These are phyloP conservation scores for Mycena albidolilacea DNA, from an alignment of 768 basidiomycete genomes.

Conservation along the genomic window DNA sequence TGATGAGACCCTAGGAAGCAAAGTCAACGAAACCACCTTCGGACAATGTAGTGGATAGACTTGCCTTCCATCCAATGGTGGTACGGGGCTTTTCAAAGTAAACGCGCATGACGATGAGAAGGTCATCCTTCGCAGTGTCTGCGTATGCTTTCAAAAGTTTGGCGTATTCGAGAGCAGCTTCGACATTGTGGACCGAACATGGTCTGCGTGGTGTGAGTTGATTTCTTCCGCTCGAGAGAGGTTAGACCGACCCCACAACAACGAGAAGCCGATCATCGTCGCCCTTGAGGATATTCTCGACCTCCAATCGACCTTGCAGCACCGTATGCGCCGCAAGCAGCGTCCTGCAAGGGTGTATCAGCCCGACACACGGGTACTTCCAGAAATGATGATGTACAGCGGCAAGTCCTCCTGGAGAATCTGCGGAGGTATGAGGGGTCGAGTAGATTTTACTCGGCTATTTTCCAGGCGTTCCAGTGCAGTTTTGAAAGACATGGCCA, in stretches of 20 bases:
- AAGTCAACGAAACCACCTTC: not conserved
- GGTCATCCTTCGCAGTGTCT: conserved; percentile 83
- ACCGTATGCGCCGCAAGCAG: conserved; percentile 90
- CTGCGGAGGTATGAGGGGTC: conserved; percentile 94
- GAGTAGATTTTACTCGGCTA: conserved; percentile 85
- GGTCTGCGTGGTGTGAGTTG: conserved; percentile 64
- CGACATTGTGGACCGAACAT: conserved; percentile 94
- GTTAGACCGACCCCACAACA: conserved; percentile 80
- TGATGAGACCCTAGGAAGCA: conserved; percentile 80
- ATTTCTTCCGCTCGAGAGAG: not conserved
- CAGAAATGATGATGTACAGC: conserved; percentile 63
- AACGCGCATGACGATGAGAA: conserved; percentile 97
- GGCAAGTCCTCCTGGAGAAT: conserved; percentile 96
- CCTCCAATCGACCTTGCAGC: conserved; percentile 83
- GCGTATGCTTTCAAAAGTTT: conserved; percentile 85
- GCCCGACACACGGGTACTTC: conserved; percentile 20
- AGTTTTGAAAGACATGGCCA: conserved; percentile 84
- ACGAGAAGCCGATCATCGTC: conserved; percentile 95
- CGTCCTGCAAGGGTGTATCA: conserved; percentile 61
- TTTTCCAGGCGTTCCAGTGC: conserved; percentile 89
- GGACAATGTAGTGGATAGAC: not conserved
- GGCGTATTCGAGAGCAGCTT: conserved; percentile 91
- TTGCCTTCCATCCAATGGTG: conserved; percentile 94
- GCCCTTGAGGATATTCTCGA: conserved; percentile 86
- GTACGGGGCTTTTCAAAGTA: conserved; percentile 99